phyloP scores from a whole-genome alignment of 257 asterid species.

The Echites panduratus region DNA sequence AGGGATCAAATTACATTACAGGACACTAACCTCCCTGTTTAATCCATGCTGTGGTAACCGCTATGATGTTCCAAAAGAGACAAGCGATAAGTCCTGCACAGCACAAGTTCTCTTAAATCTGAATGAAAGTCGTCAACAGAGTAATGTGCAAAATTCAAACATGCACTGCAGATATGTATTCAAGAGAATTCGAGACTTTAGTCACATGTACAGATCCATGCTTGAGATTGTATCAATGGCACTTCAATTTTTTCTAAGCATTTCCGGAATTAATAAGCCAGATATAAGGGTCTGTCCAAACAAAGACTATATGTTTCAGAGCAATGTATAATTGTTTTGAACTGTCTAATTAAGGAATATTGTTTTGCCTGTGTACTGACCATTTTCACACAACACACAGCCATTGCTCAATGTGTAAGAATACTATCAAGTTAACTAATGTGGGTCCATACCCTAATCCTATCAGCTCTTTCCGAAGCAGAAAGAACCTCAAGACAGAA shows the following conservation, averaged over 20 bases:
- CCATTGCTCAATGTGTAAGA: neutral
- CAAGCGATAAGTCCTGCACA: constrained; percentile 63
- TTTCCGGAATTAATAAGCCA: neutral
- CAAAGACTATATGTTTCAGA: neutral
- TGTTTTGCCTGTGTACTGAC: neutral
- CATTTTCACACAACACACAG: neutral
- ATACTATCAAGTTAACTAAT: neutral
- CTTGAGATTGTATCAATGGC: neutral
- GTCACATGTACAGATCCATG: neutral
- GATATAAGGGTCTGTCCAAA: neutral
- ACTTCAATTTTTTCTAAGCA: neutral
- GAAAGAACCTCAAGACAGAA: neutral
- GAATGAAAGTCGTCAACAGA: neutral
- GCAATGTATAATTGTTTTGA: neutral
- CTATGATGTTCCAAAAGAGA: constrained; percentile 75
- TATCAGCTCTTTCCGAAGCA: neutral
- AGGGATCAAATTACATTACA: neutral
- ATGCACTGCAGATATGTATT: neutral
- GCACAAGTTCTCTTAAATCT: constrained; percentile 17
- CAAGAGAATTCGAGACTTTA: neutral
- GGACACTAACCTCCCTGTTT: constrained; percentile 61
- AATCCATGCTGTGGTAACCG: constrained; percentile 92
- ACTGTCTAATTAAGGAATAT: neutral
- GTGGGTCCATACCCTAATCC: neutral
- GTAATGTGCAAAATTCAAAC: neutral